A percentile compares a stretch with the other conserved stretches of the same genome.
phyloP scores from a whole-genome alignment of 768 basidiomycete species.

The Phlegmacium glaucopus region DNA sequence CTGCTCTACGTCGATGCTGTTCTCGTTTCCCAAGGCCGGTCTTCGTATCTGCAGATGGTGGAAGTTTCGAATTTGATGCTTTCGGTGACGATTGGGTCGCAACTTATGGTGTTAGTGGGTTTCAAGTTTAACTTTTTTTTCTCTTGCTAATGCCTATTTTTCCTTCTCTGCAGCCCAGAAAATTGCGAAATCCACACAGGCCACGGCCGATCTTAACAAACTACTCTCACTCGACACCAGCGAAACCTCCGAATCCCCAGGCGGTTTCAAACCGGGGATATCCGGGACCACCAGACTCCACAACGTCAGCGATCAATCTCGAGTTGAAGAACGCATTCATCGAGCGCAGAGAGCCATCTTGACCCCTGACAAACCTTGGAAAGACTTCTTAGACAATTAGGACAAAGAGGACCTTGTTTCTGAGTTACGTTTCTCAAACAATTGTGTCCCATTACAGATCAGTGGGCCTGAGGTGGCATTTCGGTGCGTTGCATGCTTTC shows the following conservation, averaged over 20 bases:
- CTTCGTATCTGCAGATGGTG: constrained; percentile 86
- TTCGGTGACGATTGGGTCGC: constrained; percentile 86
- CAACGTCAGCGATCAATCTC: constrained; percentile 51
- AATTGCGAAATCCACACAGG: constrained; percentile 83
- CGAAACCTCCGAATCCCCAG: constrained; percentile 61
- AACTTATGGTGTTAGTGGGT: constrained; percentile 88
- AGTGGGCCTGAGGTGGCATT: constrained; percentile 54
- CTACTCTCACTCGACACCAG: constrained; percentile 58
- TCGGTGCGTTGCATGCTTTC: constrained; percentile 31
- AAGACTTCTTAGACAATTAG: constrained; percentile 36
- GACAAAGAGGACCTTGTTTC: constrained; percentile 20
- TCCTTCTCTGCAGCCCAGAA: constrained; percentile 47
- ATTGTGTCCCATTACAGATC: constrained; percentile 56
- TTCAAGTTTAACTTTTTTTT: constrained; percentile 21
- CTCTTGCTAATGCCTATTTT: constrained; percentile 1
- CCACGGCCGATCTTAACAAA: constrained; percentile 73
- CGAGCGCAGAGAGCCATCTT: constrained; percentile 65
- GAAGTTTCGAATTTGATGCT: constrained; percentile 94
- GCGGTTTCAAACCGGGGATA: too few relatives aligned
- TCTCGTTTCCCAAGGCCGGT: constrained; percentile 74
- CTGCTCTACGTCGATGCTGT: constrained; percentile 89
- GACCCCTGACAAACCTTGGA: constrained; percentile 40
- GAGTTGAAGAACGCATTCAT: constrained; percentile 65
- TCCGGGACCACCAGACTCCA: constrained; percentile 65
- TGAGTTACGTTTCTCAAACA: constrained; percentile 45